These are phyloP conservation scores for Trichoderma sp. DNA, from an alignment of 2,329 filamentous ascomycete species.

Conservation along the genomic window DNA sequence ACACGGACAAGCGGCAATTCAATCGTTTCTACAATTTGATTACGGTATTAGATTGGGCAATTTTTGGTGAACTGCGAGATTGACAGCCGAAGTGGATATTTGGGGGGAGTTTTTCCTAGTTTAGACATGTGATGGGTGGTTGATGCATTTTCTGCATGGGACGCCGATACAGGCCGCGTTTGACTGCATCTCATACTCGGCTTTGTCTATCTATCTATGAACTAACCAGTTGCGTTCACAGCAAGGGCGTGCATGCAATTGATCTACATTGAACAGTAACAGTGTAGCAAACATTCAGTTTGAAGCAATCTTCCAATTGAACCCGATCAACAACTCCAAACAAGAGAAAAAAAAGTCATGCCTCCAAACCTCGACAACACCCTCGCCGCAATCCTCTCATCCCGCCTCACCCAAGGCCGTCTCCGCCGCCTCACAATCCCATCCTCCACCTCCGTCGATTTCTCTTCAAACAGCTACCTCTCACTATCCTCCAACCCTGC, in stretches of 20 bases:
- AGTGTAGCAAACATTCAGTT: neutral
- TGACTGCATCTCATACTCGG: neutral
- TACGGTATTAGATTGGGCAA: neutral
- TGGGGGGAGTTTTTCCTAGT: neutral
- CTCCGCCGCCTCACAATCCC: slow-evolving; percentile 55
- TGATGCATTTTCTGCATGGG: neutral
- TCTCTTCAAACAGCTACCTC: slow-evolving; percentile 79
- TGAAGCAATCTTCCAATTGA: neutral
- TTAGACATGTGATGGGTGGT: neutral
- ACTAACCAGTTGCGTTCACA: neutral
- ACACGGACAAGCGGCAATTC: neutral
- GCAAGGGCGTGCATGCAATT: neutral
- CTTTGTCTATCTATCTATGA: neutral
- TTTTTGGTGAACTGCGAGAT: neutral
- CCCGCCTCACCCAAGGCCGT: slow-evolving; percentile 37
- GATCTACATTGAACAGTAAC: neutral
- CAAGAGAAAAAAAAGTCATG: neutral
- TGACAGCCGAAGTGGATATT: neutral
- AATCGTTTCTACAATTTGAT: neutral
- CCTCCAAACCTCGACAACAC: slow-evolving; percentile 31
- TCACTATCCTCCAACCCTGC: slow-evolving; percentile 61
- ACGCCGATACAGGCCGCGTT: slow-evolving; percentile 10
- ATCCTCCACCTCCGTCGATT: slow-evolving; percentile 70
- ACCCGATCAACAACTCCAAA: neutral
- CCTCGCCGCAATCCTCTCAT: slow-evolving; percentile 32